These are phyloP conservation scores for Periconia macrospinosa DNA, from an alignment of 2,329 filamentous ascomycete genomes.

Conservation along the genomic window DNA sequence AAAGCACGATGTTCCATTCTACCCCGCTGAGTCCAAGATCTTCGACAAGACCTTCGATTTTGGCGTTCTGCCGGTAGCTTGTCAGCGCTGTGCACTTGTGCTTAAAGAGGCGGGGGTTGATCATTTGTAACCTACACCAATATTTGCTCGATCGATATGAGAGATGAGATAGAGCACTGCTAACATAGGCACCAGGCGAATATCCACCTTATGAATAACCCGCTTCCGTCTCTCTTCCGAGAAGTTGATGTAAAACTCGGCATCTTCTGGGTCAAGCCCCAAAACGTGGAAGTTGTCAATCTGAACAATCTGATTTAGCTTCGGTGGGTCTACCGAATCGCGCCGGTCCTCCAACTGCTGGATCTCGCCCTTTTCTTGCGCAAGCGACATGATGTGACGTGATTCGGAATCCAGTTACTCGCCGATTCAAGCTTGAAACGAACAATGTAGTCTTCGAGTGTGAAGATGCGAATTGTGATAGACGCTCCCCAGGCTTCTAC, in stretches of 20 bases:
- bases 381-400: not conserved
- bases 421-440: no score
- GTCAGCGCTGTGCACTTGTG: no score
- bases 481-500: not conserved
- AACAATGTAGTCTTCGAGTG: no score
- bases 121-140: constrained; percentile 53
- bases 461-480: no score
- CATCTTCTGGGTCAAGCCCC: constrained; percentile 1
- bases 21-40: constrained; percentile 58
- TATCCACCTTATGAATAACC: constrained; percentile 29
- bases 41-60: constrained; percentile 63
- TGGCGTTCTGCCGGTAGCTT: constrained; percentile 49
- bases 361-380: constrained; percentile 25
- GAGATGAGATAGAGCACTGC: constrained; percentile 47
- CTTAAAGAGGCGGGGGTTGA: no score
- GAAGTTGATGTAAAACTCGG: constrained; percentile 13
- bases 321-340: constrained; percentile 17
- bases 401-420: not conserved
- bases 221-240: constrained; percentile 56
- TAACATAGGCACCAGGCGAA: constrained; percentile 41
- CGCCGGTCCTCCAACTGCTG: constrained; percentile 23
- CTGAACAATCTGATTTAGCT: constrained; percentile 24
- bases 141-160: constrained; percentile 64
- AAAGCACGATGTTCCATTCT: constrained; percentile 63
- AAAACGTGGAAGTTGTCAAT: constrained; percentile 30